Conservation (phyloP, 2,329 filamentous ascomycete genomes). For the Sphaceloma murrayae region DNA sequence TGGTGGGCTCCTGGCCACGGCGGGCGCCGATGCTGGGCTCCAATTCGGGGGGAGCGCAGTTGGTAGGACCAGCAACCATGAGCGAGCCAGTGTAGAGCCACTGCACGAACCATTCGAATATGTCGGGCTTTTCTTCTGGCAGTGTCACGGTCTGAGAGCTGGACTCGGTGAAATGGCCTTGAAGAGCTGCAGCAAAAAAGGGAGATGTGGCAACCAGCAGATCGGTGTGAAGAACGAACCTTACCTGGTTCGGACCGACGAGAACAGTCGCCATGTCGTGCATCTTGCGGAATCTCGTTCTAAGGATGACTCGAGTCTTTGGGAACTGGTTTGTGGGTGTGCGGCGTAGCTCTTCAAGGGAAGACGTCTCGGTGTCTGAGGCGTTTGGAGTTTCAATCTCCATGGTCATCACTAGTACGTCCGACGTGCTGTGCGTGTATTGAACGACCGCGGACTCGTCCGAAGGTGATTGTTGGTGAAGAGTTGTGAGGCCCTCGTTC, state of each 20-base stretch:
- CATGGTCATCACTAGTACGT: neutral
- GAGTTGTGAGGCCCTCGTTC: neutral
- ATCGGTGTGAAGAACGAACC: constrained; percentile 40
- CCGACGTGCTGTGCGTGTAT: too few relatives aligned
- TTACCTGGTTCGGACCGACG: constrained; percentile 31
- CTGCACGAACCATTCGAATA: constrained; percentile 42
- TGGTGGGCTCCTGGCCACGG: constrained; percentile 16
- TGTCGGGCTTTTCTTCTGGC: constrained; percentile 36
- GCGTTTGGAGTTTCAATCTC: constrained; percentile 11
- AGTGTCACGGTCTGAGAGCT: constrained; percentile 34
- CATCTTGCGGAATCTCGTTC: constrained; percentile 32
- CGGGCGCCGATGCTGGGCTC: constrained; percentile 17
- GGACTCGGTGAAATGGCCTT: constrained; percentile 39
- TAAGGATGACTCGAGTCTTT: constrained; percentile 22
- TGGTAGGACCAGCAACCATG: constrained; percentile 17
- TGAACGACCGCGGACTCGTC: too few relatives aligned
- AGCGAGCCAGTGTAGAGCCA: constrained; percentile 42
- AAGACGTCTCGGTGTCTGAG: constrained; percentile 6
- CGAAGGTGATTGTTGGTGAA: neutral
- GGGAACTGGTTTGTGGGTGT: constrained; percentile 18
- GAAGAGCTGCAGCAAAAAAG: constrained; percentile 44
- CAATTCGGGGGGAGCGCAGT: constrained; percentile 4
- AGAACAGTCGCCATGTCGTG: constrained; percentile 32
- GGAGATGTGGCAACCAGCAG: constrained; percentile 39
- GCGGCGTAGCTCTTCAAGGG: constrained; percentile 8